A percentile compares a stretch with the other conserved stretches of the same genome.
phyloP scores from a whole-genome alignment of 176 grass and related monocot genomes.

The Cymbopogon citratus region DNA sequence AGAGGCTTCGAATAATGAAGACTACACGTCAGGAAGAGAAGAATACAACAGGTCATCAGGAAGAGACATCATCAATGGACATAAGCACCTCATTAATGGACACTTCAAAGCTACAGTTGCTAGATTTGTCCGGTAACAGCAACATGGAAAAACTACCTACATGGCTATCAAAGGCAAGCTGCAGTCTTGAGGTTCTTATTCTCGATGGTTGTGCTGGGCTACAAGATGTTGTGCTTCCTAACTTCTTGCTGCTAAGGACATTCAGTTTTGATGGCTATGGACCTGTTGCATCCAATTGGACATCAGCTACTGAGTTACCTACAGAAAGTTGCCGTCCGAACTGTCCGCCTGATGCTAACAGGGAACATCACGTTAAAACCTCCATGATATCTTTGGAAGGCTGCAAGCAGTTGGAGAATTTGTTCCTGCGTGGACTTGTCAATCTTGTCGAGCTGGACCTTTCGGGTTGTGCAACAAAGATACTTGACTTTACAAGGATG shows the following conservation, averaged over 20 bases:
- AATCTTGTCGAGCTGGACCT: constrained; percentile 19
- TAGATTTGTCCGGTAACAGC: neutral
- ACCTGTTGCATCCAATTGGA: neutral
- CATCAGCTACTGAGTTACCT: neutral
- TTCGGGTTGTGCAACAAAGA: constrained; percentile 1
- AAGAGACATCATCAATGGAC: too few relatives aligned
- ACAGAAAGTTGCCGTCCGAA: neutral
- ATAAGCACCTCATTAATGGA: too few relatives aligned
- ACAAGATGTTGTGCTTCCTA: neutral
- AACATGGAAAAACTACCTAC: neutral
- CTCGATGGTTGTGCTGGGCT: constrained; percentile 12
- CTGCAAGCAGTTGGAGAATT: neutral
- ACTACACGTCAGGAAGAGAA: neutral
- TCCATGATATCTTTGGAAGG: neutral
- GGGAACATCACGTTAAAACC: neutral
- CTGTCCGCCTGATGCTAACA: neutral
- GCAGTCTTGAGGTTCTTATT: neutral
- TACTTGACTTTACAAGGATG: constrained; percentile 6
- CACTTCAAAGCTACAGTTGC: neutral
- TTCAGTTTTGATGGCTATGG: constrained; percentile 3
- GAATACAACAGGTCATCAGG: too few relatives aligned
- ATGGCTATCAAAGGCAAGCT: neutral
- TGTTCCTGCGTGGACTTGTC: neutral
- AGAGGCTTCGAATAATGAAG: neutral
- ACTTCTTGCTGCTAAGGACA: neutral